phyloP scores from a whole-genome alignment of 371 early-diverging fungal species.

The Mucor circinelloides region DNA sequence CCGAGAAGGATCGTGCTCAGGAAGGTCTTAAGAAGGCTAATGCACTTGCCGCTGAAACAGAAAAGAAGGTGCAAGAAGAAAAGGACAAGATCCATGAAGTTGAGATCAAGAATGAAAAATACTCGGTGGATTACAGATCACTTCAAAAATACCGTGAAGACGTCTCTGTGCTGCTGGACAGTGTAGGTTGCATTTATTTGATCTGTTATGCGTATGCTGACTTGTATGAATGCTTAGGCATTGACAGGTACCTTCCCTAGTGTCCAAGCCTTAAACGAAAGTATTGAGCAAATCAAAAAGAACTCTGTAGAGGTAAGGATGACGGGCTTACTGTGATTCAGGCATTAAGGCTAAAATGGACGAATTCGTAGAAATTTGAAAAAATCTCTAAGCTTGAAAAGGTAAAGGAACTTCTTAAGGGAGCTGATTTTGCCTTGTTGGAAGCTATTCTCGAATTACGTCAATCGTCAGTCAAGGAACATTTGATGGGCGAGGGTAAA shows the following conservation, averaged over 20 bases:
- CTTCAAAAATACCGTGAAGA: conserved; percentile 51
- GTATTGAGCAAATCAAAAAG: conserved; percentile 8
- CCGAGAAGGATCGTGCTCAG: conserved; percentile 28
- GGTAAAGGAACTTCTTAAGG: conserved; percentile 36
- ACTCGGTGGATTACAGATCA: conserved; percentile 41
- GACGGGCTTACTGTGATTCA: background rate
- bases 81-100: conserved; percentile 30
- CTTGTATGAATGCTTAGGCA: conserved; percentile 1
- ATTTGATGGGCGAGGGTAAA: conserved; percentile 29
- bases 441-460: conserved; percentile 51
- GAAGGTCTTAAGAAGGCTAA: conserved; percentile 35
- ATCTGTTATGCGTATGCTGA: background rate
- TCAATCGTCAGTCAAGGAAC: conserved; percentile 22
- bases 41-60: conserved; percentile 26
- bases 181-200: conserved; percentile 17
- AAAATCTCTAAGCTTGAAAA: conserved; percentile 26
- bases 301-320: conserved; percentile 13
- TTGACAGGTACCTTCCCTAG: conserved; percentile 5
- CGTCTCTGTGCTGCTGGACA: conserved; percentile 36
- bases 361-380: conserved; percentile 7
- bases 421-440: conserved; percentile 35
- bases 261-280: background rate
- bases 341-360: background rate
- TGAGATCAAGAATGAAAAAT: conserved; percentile 38
- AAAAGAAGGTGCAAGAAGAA: conserved; percentile 25